These are phyloP conservation scores for Harringtonia lauricola DNA, from an alignment of 2,329 filamentous ascomycete genomes.

Conservation along the genomic window DNA sequence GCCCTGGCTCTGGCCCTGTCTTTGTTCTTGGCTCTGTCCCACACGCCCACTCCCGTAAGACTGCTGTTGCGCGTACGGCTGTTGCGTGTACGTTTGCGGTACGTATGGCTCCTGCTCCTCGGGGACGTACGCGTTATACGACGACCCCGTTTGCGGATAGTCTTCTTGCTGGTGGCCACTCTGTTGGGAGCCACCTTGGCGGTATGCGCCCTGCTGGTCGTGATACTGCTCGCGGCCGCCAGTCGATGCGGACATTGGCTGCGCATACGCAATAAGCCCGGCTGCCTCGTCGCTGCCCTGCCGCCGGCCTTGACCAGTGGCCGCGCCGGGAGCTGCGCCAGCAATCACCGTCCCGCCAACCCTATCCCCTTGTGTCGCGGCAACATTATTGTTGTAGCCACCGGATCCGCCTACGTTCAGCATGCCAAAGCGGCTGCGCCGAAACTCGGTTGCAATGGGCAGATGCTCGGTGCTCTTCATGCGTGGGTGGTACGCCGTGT, in stretches of 20 bases:
- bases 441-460: slow-evolving; percentile 27
- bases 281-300: slow-evolving; percentile 17
- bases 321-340: neutral
- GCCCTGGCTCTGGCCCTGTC: no score
- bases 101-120: no score
- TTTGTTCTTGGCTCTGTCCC: no score
- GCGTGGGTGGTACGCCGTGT: slow-evolving; percentile 9
- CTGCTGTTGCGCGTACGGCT: no score
- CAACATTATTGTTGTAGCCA: neutral
- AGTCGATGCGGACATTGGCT: slow-evolving; percentile 15
- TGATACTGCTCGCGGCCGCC: slow-evolving; percentile 8
- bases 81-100: no score
- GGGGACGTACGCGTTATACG: no score
- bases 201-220: neutral
- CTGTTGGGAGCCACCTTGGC: neutral
- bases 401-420: neutral
- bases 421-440: slow-evolving; percentile 17
- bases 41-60: no score
- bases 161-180: neutral
- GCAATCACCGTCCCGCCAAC: neutral
- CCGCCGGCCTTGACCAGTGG: slow-evolving; percentile 2
- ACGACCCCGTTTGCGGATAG: no score
- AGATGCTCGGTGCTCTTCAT: slow-evolving; percentile 24
- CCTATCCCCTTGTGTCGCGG: neutral
- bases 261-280: slow-evolving; percentile 23